Conservation (phyloP, 805 yeast species). For the Middelhovenomyces tepae region DNA sequence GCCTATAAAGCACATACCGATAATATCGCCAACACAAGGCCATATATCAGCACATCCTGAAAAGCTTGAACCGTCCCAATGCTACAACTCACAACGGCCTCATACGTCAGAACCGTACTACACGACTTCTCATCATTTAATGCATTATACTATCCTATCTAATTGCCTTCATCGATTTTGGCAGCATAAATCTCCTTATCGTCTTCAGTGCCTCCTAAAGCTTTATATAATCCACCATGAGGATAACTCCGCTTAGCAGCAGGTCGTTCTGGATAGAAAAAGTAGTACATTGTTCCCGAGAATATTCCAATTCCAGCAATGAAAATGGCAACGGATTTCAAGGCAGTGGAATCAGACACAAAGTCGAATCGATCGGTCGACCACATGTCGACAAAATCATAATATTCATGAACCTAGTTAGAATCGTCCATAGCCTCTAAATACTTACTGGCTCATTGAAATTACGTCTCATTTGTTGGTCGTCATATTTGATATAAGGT, state of each 20-base stretch:
- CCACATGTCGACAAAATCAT: conserved; percentile 76
- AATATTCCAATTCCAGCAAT: conserved; percentile 40
- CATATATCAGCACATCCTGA: too few species aligned
- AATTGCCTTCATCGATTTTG: conserved; percentile 11
- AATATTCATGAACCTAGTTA: conserved; percentile 45
- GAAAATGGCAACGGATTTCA: conserved; percentile 46
- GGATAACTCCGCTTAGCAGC: conserved; percentile 74
- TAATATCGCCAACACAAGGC: too few species aligned
- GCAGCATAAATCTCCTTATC: conserved; percentile 25
- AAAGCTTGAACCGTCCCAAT: too few species aligned
- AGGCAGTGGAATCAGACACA: conserved; percentile 53
- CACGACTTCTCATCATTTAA: too few species aligned
- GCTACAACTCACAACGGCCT: too few species aligned
- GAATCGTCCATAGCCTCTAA: neutral
- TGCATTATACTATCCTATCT: too few species aligned
- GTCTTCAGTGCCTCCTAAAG: conserved; percentile 49
- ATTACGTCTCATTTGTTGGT: conserved; percentile 74
- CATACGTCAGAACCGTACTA: too few species aligned
- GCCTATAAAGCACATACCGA: too few species aligned
- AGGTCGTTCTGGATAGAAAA: conserved; percentile 55
- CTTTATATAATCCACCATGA: conserved; percentile 63
- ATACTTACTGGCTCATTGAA: conserved; percentile 46
- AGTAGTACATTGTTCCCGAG: conserved; percentile 38
- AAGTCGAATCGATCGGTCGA: conserved; percentile 66
- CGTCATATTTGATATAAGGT: conserved; percentile 69